A percentile compares a stretch with the other conserved stretches of the same genome.
Conservation (phyloP, 257 asterid species). For the Solanum medicagineum region DNA sequence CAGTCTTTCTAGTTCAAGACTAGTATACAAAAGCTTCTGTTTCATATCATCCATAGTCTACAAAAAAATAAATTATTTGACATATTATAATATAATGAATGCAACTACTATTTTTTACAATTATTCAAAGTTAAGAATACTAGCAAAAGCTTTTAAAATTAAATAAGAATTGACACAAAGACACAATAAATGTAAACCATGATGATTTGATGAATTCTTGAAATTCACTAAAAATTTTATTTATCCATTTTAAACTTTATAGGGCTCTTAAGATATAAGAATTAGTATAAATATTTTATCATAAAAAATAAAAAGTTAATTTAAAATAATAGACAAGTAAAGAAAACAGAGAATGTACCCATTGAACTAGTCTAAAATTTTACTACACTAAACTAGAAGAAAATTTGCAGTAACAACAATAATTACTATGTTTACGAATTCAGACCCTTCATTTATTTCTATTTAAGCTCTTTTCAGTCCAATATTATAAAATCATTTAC, state of each 20-base stretch:
- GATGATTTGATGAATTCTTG: constrained; percentile 2
- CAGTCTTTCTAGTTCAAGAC: constrained; percentile 21
- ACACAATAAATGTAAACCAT: background rate
- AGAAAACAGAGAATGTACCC: too few relatives aligned
- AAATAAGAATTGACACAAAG: rapidly evolving
- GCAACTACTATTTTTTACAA: background rate
- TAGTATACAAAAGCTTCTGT: constrained; percentile 12
- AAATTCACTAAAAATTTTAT: background rate
- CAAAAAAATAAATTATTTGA: background rate
- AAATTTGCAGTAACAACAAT: background rate
- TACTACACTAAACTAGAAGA: background rate
- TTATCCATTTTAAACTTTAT: too few relatives aligned
- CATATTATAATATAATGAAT: background rate
- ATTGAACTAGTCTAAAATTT: background rate
- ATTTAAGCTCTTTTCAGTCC: background rate
- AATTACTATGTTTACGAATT: background rate
- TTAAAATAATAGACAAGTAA: too few relatives aligned
- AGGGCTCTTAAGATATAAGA: too few relatives aligned
- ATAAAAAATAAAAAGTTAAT: too few relatives aligned
- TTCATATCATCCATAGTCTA: constrained; percentile 28
- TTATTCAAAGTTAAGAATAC: background rate
- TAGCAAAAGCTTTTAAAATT: background rate
- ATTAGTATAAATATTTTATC: too few relatives aligned
- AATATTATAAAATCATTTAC: background rate
- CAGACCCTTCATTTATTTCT: too few relatives aligned